Conservation (phyloP, 257 asterid genomes). For the Fraxinus pennsylvanica region DNA sequence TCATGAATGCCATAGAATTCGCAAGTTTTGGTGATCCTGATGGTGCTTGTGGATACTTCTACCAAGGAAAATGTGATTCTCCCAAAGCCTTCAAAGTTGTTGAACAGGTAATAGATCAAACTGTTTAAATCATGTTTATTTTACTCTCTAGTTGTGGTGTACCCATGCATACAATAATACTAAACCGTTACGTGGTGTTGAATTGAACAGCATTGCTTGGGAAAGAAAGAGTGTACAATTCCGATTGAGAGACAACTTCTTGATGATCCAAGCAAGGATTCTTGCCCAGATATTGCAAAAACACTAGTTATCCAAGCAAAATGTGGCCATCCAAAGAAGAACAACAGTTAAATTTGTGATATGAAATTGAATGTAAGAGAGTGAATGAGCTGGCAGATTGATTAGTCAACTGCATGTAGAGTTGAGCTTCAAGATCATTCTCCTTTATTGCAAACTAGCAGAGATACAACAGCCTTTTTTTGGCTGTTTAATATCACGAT, state of each 20-base stretch:
- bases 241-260: constrained; percentile 54
- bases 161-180: neutral
- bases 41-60: constrained; percentile 72
- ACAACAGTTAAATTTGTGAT: constrained; percentile 20
- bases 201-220: constrained; percentile 54
- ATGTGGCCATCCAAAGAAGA: constrained; percentile 37
- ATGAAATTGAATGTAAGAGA: neutral
- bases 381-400: neutral
- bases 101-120: constrained; percentile 38
- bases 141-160: neutral
- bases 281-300: constrained; percentile 58
- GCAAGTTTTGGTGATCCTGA: constrained; percentile 62
- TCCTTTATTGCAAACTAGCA: neutral
- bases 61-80: constrained; percentile 54
- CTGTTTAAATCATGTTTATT: neutral
- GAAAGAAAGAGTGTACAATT: constrained; percentile 58
- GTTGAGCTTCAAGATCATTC: neutral
- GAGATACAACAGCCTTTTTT: neutral
- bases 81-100: constrained; percentile 34
- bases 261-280: constrained; percentile 39
- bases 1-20: constrained; percentile 53
- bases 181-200: neutral
- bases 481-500: neutral
- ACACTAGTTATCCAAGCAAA: constrained; percentile 65
- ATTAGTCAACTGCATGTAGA: no score